Percentiles rank a stretch among this genome's conserved stretches.
phyloP scores from a whole-genome alignment of 148 eudicot genomes.

The Spergularia bocconei region DNA sequence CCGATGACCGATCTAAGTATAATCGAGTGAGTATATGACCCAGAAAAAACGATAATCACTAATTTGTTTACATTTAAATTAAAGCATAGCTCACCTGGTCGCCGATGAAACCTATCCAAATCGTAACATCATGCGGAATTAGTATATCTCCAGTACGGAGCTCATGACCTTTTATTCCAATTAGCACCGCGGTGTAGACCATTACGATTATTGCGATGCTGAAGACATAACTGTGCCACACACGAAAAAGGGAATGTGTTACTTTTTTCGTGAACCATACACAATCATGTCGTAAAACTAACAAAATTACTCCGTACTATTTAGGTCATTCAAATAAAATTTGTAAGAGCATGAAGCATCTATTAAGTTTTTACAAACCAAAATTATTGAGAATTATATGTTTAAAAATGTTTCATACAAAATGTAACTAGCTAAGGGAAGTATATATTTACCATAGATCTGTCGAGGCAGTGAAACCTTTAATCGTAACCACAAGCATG shows the following conservation, averaged over 20 bases:
- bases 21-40: too few species aligned
- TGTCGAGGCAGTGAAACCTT: constrained; percentile 31
- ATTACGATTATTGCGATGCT: constrained; percentile 58
- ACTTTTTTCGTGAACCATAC: too few species aligned
- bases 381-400: too few species aligned
- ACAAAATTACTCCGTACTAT: background rate
- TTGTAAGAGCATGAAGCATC: too few species aligned
- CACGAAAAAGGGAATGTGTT: too few species aligned
- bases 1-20: too few species aligned
- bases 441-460: constrained; percentile 43
- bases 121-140: constrained; percentile 24
- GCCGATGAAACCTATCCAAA: constrained; percentile 22
- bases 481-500: constrained; percentile 51
- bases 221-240: constrained; percentile 48
- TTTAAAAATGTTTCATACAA: too few species aligned
- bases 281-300: too few species aligned
- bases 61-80: too few species aligned
- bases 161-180: constrained; percentile 46
- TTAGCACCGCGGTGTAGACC: constrained; percentile 51
- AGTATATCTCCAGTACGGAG: constrained; percentile 36
- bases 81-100: constrained; percentile 52
- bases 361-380: too few species aligned
- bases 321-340: background rate
- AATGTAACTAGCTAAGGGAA: too few species aligned
- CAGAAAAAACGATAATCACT: too few species aligned